Base-by-base conservation (phyloP, 1,284 basidiomycete genomes). In the Peniophora sp. region DNA sequence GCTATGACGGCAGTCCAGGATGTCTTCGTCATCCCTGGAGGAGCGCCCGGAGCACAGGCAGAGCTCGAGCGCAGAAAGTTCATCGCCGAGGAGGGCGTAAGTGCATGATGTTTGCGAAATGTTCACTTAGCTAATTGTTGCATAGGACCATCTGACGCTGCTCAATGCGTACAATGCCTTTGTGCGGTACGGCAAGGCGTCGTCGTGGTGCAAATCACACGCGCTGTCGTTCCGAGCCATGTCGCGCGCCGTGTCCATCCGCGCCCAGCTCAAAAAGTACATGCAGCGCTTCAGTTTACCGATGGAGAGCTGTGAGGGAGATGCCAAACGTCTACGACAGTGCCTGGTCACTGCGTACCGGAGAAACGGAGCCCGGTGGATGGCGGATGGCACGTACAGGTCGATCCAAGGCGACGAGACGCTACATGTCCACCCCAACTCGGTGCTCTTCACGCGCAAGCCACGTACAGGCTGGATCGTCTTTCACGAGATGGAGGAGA, bases 141-240 rank as follows among this genome's bases (percentile, higher is more conserved):
- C 41, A 9, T 55, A 90, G 89, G 95, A 98, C 63, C 92, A 96
- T 64, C 70, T 97, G 3, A 97, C 94, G 1, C 72, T 95, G 3
- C 65, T 97, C 22, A 98, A 97, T 66, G 92, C 84, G 2, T 99
- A 93, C 70, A 96, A 97, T 59, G 92, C 91, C 0, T 99, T 99
- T 66, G 76, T 79, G 20, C 79, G 76, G 60, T 88, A 89, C 59
- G 96, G 95, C 0, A 78, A 77, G 27, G 86, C 89, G 2, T 85
- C 88, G 1, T 80, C 82, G 8, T 99, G 96, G 95, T 97, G 93
- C 65, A 89, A 89, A 57, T 74, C 78, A n/a, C 94, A 97, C 63
- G 83, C 92, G 0, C 70, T 99, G 3, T 97, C 94, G 49, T 95
- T 95, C 66, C 83, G 92, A 55, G 91, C 92, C 1, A 79, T 99